Percentiles rank a stretch among this genome's conserved stretches.
Conservation (phyloP, 2,329 filamentous ascomycete species). For the Aphanocladium album region DNA sequence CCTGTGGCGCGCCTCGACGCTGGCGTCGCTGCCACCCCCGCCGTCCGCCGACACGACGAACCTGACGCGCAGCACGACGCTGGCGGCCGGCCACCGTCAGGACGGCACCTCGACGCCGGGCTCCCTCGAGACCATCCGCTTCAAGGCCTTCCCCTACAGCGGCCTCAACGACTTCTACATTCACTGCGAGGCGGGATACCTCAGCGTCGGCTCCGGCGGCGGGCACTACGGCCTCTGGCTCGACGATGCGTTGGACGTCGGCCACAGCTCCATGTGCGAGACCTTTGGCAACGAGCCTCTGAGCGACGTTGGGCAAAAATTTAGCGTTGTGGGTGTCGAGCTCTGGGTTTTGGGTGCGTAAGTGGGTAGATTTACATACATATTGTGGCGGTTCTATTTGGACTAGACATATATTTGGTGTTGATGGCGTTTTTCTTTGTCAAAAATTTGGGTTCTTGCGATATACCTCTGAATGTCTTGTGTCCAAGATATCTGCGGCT, state of each 20-base stretch:
- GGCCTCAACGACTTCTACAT: constrained; percentile 97
- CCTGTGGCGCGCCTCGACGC: constrained; percentile 56
- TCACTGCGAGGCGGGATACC: constrained; percentile 77
- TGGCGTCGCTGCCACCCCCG: constrained; percentile 49
- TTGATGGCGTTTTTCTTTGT: not conserved
- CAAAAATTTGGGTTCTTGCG: not conserved
- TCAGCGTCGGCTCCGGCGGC: constrained; percentile 83
- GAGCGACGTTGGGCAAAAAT: constrained; percentile 89
- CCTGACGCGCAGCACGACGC: constrained; percentile 37
- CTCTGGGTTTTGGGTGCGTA: constrained; percentile 78
- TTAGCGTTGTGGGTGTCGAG: constrained; percentile 85
- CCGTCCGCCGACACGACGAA: constrained; percentile 48
- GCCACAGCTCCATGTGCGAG: constrained; percentile 75
- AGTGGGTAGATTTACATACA: not conserved
- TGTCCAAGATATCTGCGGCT: not conserved
- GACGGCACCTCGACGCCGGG: constrained; percentile 24
- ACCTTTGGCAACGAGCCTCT: constrained; percentile 95
- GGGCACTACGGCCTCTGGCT: constrained; percentile 93
- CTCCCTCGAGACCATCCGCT: constrained; percentile 66
- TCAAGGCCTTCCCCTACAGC: constrained; percentile 95
- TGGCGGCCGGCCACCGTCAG: constrained; percentile 22
- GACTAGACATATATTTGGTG: not conserved
- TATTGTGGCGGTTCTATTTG: not conserved
- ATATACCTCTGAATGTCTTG: not conserved
- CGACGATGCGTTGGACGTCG: constrained; percentile 76